Evolutionary conservation across 1,284 basidiomycete genomes (phyloP).

Genomic region (Pseudozyma tsukubaensis): DNA sequence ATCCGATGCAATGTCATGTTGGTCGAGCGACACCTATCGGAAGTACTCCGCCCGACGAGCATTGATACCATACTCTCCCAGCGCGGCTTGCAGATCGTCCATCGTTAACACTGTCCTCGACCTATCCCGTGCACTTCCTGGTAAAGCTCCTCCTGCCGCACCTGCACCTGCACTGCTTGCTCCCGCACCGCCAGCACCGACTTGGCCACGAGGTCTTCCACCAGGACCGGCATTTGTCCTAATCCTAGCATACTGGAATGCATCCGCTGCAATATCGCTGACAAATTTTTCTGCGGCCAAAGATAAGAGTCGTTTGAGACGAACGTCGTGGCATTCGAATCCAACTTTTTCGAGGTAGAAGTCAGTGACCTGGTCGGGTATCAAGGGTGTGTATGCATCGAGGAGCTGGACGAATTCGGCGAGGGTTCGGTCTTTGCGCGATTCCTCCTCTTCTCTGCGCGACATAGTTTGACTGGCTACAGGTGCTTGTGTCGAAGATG

Average conservation of each 20-base stretch:
- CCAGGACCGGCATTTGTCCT: slow-evolving; percentile 74
- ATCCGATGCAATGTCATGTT: too few relatives aligned
- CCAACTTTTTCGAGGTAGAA: slow-evolving; percentile 96
- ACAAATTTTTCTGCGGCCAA: slow-evolving; percentile 98
- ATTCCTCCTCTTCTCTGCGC: slow-evolving; percentile 77
- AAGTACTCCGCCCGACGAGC: slow-evolving; percentile 65
- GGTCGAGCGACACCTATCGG: slow-evolving; percentile 38
- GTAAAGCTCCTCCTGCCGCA: slow-evolving; percentile 15
- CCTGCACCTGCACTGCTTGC: slow-evolving; percentile 20
- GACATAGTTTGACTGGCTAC: slow-evolving; percentile 56
- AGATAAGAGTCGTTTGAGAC: slow-evolving; percentile 84
- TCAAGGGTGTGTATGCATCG: slow-evolving; percentile 95
- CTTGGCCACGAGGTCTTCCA: slow-evolving; percentile 60
- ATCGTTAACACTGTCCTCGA: slow-evolving; percentile 96
- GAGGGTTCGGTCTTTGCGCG: slow-evolving; percentile 80
- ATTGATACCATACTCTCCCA: slow-evolving; percentile 85
- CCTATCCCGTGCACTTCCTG: slow-evolving; percentile 74
- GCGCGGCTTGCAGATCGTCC: slow-evolving; percentile 92
- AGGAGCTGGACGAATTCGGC: slow-evolving; percentile 95
- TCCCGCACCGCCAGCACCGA: slow-evolving; percentile 20
- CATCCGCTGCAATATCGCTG: slow-evolving; percentile 94
- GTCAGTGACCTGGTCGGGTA: slow-evolving; percentile 97
- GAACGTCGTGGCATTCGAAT: slow-evolving; percentile 88
- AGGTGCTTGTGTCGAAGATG: slow-evolving; percentile 15
- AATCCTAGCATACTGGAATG: slow-evolving; percentile 96